These are phyloP conservation scores for Pseudotsuga menziesii DNA, from an alignment of 75 land plant genomes.

Conservation along the genomic window DNA sequence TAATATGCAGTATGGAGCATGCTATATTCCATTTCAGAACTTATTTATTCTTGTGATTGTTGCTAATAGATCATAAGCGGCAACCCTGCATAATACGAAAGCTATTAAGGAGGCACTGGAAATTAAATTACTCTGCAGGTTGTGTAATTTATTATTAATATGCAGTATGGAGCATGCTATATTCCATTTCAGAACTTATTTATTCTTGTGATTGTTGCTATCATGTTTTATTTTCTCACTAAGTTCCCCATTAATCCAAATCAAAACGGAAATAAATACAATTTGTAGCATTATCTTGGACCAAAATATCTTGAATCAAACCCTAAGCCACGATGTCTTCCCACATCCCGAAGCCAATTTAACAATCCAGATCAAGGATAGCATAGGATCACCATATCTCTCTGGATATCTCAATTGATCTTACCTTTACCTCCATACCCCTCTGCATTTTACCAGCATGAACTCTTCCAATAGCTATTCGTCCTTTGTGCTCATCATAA, in stretches of 20 bases:
- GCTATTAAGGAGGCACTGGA: not conserved
- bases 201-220: not conserved
- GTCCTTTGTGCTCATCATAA: conserved; percentile 98
- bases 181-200: not conserved
- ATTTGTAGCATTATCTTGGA: not conserved
- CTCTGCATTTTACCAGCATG: conserved; percentile 73
- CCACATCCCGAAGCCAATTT: not conserved
- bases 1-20: not conserved
- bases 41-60: not conserved
- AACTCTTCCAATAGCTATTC: conserved; percentile 93
- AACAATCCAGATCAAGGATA: not conserved
- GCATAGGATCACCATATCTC: not conserved
- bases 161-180: not conserved
- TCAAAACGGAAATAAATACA: not conserved
- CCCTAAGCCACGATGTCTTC: not conserved
- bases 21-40: not conserved
- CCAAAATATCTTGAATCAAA: not conserved
- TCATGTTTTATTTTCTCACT: not conserved
- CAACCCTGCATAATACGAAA: not conserved
- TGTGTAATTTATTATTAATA: not conserved
- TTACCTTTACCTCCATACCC: conserved; percentile 84
- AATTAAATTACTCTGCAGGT: not conserved
- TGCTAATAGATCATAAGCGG: not conserved
- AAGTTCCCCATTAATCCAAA: not conserved
- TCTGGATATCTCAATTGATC: not conserved